Conservation (phyloP, 1,284 basidiomycete species). For the Puccinia horiana region DNA sequence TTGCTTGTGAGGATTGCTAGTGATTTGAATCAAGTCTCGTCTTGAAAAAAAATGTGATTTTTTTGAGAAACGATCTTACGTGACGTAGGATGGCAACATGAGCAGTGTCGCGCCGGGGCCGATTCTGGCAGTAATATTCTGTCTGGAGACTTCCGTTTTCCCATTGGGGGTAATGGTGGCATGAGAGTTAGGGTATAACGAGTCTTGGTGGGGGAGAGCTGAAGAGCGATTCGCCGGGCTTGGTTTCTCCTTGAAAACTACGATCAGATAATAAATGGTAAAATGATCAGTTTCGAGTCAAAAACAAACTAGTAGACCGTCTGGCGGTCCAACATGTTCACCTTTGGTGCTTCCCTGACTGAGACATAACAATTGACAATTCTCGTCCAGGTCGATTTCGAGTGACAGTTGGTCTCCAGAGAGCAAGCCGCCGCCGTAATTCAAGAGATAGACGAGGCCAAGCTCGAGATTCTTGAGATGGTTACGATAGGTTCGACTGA, state of each 20-base stretch:
- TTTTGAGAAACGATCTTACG: slow-evolving; percentile 16
- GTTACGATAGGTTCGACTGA: slow-evolving; percentile 22
- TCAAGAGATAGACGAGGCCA: slow-evolving; percentile 38
- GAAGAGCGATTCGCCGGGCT: not conserved
- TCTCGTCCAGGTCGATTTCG: slow-evolving; percentile 1
- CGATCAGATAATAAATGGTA: not conserved
- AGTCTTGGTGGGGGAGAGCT: not conserved
- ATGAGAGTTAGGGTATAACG: slow-evolving; percentile 28
- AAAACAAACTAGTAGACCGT: not conserved
- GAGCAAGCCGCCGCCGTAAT: slow-evolving; percentile 35
- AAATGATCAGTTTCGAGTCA: not conserved
- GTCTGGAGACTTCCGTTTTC: not conserved
- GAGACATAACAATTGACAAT: slow-evolving; percentile 26
- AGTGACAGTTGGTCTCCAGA: slow-evolving; percentile 15
- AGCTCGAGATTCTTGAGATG: slow-evolving; percentile 12
- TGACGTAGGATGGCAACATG: slow-evolving; percentile 42
- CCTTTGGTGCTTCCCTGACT: slow-evolving; percentile 46
- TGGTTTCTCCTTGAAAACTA: slow-evolving; percentile 22
- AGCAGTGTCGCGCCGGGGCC: slow-evolving; percentile 24
- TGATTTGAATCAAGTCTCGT: not conserved
- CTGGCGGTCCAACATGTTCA: not conserved
- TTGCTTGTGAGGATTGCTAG: not conserved
- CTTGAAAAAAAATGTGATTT: not conserved
- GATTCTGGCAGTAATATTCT: slow-evolving; percentile 26
- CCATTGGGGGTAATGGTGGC: not conserved